phyloP scores from a whole-genome alignment of 306 rosid genomes.

The Prunus mongolica region DNA sequence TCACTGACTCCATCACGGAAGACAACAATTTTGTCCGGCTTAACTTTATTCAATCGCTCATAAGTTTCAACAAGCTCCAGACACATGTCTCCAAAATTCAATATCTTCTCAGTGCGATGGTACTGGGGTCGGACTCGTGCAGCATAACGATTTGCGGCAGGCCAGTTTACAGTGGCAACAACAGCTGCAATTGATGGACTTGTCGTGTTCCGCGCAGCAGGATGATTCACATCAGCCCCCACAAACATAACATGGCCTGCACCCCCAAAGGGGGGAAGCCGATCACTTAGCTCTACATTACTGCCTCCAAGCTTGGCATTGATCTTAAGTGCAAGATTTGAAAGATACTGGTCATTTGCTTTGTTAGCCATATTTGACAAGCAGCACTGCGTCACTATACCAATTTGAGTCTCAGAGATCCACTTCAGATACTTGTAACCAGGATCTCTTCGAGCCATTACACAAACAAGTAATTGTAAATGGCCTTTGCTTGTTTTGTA shows the following conservation, averaged over 20 bases:
- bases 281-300: slow-evolving; percentile 57
- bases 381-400: slow-evolving; percentile 80
- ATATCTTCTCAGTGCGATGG: slow-evolving; percentile 50
- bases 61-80: slow-evolving; percentile 60
- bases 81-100: slow-evolving; percentile 56
- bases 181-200: slow-evolving; percentile 80
- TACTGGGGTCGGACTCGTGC: slow-evolving; percentile 56
- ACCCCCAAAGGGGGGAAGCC: slow-evolving; percentile 41
- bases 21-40: slow-evolving; percentile 53
- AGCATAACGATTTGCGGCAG: slow-evolving; percentile 77
- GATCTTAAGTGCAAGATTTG: slow-evolving; percentile 71
- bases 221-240: slow-evolving; percentile 92
- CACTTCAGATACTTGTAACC: slow-evolving; percentile 71
- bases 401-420: slow-evolving; percentile 70
- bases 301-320: slow-evolving; percentile 94
- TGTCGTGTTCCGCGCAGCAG: slow-evolving; percentile 34
- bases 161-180: slow-evolving; percentile 81
- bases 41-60: slow-evolving; percentile 32
- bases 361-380: slow-evolving; percentile 45
- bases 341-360: slow-evolving; percentile 50
- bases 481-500: slow-evolving; percentile 8
- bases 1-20: slow-evolving; percentile 84
- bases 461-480: slow-evolving; percentile 67
- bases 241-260: slow-evolving; percentile 64
- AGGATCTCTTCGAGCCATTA: slow-evolving; percentile 51